These are phyloP conservation scores for Ophiostoma fasciatum DNA, from an alignment of 2,329 filamentous ascomycete species.

Conservation along the genomic window DNA sequence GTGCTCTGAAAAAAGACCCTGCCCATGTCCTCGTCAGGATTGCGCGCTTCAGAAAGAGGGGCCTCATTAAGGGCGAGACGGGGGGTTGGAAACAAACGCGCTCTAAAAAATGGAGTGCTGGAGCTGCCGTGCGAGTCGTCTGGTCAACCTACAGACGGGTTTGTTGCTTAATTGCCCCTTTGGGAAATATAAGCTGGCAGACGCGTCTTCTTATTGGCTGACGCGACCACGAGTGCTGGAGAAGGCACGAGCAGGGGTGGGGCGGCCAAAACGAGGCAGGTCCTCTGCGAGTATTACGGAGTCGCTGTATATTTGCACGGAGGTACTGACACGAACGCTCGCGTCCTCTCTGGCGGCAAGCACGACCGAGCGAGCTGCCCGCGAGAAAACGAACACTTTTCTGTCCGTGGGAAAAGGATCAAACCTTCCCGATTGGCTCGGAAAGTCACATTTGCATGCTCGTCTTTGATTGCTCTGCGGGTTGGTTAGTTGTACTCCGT, in stretches of 20 bases:
- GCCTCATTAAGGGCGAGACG: slow-evolving; percentile 3
- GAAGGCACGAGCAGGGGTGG: slow-evolving; percentile 9
- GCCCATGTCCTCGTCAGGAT: no score
- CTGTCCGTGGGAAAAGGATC: no score
- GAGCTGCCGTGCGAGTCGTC: slow-evolving; percentile 8
- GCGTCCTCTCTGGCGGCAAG: neutral
- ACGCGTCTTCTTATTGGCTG: slow-evolving; percentile 13
- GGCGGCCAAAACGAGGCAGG: neutral
- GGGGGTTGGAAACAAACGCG: slow-evolving; percentile 11
- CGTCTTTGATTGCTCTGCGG: no score
- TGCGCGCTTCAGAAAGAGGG: slow-evolving; percentile 1
- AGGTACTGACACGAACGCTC: neutral
- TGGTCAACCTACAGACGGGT: slow-evolving; percentile 8
- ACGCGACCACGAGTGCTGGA: slow-evolving; percentile 10
- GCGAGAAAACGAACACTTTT: no score
- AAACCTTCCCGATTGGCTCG: no score
- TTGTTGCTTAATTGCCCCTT: slow-evolving; percentile 13
- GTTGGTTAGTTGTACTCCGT: no score
- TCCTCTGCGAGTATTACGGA: neutral
- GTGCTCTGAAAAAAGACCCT: neutral
- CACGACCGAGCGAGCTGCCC: neutral
- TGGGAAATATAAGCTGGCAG: slow-evolving; percentile 4
- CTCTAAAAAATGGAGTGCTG: slow-evolving; percentile 3
- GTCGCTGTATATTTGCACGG: neutral
- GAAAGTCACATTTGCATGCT: no score